Evolutionary conservation across 139 green algal genomes (phyloP), one percentile per base, ranked within the genome.

Genomic region (Auxenochlorella pyrenoidosa): DNA sequence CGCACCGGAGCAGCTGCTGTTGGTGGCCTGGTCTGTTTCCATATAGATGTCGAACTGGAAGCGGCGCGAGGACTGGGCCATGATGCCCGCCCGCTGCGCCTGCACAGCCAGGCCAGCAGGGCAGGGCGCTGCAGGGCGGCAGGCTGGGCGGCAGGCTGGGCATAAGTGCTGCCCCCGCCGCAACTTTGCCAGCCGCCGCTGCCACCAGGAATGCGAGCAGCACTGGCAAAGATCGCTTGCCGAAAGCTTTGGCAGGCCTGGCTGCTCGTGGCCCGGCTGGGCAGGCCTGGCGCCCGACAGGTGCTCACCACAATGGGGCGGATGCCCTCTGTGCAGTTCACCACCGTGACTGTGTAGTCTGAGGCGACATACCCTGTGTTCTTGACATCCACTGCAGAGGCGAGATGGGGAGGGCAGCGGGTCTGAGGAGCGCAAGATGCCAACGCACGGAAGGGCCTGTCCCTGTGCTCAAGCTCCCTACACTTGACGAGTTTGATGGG

Each of bases 331-430:
- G 70, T 88, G 90, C 94, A 96, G 83, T 95, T 93, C 41, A 22
- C 68, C 12, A 96, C 90, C 0, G 85, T 89, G 15, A 96, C 71
- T 0, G 86, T 95, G 90, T 93, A 98, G 77, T 86, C 86, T 28
- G 93, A 84, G 1, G 75, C 30, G 18, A 97, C 84, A 58, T 54
- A 90, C 54, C 95, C 95, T 0, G 68, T 91, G 86, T 97, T 98
- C 32, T 84, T 80, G 16, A 85, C 80, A 5, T 71, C 68, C 1
- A 77, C 80, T 85, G 80, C 80, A 63, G 22, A 26, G 41, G 41
- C 36, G 5, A 80, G 41, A 38, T 41, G 26, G 75, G 41, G 1
- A 40, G 75, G 18, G 71, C 36, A 18, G 15, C 5, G 68, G 3
- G 41, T 5, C 3, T n/a, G 32, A 75, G n/a, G 68, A 16, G 32